Evolutionary conservation across 495 filamentous ascomycete species (phyloP), one percentile per base, ranked within the genome.

Genomic region (Choiromyces venosus): DNA sequence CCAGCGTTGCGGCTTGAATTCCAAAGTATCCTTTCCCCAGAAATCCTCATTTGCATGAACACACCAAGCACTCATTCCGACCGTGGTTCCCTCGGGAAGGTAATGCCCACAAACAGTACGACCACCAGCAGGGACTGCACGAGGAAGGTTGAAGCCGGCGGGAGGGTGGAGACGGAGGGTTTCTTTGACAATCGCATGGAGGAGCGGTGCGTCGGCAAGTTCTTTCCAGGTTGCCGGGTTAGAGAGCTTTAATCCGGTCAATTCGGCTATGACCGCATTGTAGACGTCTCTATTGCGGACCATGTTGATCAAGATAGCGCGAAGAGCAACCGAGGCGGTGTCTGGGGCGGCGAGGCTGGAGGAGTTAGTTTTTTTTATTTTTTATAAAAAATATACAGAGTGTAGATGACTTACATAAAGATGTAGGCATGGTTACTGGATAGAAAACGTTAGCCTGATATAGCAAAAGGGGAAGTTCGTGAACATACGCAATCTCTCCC

Each of bases 151-250:
- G 81, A 96, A 91, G 40, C 91, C 89, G 6, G 93, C 94, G 18
- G 94, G 96, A 72, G 88, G 90, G 87, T 97, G 94, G 82, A 93
- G 91, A 73, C 94, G 92, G 81, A 97, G 88, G 19, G 92, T 93
- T 83, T 98, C 94, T 83, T 90, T 91, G 83, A 97, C 93, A 61
- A 96, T 90, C 73, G 86, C 88, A 74, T 90, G 84, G 33, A 97
- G 87, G 82, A 95, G 95, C 18, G 88, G 87, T 44, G 97, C 86
- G 52, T 95, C 90, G 1, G 37, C 67, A n/a, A 78, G 76, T 6
- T 78, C 74, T 10, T 77, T 77, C 75, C 75, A 77, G 37, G 75
- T 77, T 33, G 52, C 25, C 12, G 75, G 75, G 42, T 69, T 69
- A 36, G 74, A 12, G 21, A 67, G 76, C 21, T 77, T 77, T 21